Evolutionary conservation across 371 early-diverging fungal genomes (phyloP).

Genomic region (Funneliformis caledonium): DNA sequence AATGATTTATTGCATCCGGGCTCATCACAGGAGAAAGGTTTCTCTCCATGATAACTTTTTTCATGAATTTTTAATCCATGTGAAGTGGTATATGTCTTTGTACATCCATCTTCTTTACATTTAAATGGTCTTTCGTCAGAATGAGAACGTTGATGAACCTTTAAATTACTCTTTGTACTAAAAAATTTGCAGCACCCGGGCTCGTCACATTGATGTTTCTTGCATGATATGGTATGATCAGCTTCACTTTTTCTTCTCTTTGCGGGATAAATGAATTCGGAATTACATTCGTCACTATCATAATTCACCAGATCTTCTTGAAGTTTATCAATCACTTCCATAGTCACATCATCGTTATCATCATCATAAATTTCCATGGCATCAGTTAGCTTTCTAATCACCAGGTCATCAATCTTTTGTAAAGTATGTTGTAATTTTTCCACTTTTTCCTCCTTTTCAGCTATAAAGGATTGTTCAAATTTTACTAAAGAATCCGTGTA

Average conservation of each 20-base stretch:
- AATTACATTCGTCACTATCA: too few relatives aligned
- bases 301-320: background rate
- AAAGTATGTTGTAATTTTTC: background rate
- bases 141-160: background rate
- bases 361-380: background rate
- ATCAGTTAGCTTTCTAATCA: background rate
- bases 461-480: background rate
- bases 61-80: constrained; percentile 49
- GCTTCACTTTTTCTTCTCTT: background rate
- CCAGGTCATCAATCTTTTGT: background rate
- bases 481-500: background rate
- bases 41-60: constrained; percentile 73
- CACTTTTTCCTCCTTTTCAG: background rate
- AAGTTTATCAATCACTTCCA: background rate
- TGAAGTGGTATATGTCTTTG: background rate
- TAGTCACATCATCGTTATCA: background rate
- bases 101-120: background rate
- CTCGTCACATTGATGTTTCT: background rate
- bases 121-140: background rate
- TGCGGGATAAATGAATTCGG: background rate
- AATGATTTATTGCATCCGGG: constrained; percentile 74
- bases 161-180: background rate
- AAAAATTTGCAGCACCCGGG: background rate
- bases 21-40: constrained; percentile 72
- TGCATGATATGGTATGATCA: background rate